Evolutionary conservation across 352 stramenopile genomes (phyloP), one percentile per base, ranked within the genome.

Genomic region (Phytophthora sp.): DNA sequence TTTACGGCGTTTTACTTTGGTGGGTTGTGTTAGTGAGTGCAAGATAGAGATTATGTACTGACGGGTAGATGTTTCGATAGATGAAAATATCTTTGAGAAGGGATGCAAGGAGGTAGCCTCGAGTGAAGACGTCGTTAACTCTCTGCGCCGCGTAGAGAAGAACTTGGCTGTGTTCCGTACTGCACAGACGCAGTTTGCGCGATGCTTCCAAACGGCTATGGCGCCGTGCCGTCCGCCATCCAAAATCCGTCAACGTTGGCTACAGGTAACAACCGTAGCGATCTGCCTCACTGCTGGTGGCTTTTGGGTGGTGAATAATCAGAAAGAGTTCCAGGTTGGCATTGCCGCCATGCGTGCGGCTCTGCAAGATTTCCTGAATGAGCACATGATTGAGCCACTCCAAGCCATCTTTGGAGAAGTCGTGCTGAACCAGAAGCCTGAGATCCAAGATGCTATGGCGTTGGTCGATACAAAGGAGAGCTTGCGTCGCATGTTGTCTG

Each of bases 371-470:
- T 94, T 94, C 39, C 51, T 94, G 39, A 86, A 68, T 31, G 83
- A 94, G 62, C 85, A 94, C 66, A 91, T 91, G 85, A 58, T 92
- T 52, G 85, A 91, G 57, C 85, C 85, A 7, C 61, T 92, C 1
- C 73, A 91, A 80, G 85, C 85, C 3, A 95, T 95, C 53, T 81
- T 93, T 8, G 74, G 57, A 24, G 87, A 95, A 59, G 75, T 95
- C 23, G 70, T 95, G n/a, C 52, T 95, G 42, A 95, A 93, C 68
- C 80, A 93, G 53, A 95, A 93, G 65, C 74, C 81, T 11, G 81
- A 89, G 66, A 95, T 95, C 39, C 87, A 95, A 57, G 87, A 95
- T 55, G 77, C 83, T 0, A 77, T 77, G n/a, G 84, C 87, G 3
- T 58, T 95, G 16, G 64, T 86, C 3, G 87, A 95, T 61, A 91